phyloP scores from a whole-genome alignment of 306 rosid species.

The Echinosophora koreensis region DNA sequence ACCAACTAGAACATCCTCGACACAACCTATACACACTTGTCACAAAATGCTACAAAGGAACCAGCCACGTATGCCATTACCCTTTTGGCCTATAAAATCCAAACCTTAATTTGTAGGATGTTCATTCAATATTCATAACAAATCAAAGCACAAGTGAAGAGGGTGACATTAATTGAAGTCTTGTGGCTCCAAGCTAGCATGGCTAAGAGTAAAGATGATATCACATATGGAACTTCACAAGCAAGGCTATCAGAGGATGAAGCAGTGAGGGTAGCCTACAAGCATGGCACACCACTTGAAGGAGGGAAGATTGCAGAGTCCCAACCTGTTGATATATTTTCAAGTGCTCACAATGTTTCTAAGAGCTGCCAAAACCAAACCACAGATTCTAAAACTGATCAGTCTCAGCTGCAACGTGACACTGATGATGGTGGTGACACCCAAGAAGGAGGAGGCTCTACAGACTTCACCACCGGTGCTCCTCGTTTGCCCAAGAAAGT shows the following conservation, averaged over 20 bases:
- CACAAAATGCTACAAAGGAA: neutral
- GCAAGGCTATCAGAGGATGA: constrained; percentile 65
- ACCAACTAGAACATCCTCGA: neutral
- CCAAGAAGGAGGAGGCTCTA: constrained; percentile 32
- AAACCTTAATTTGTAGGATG: too few species aligned
- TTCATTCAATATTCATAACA: too few species aligned
- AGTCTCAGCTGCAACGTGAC: constrained; percentile 45
- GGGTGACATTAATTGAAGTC: neutral
- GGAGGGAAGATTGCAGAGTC: constrained; percentile 74
- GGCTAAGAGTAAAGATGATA: constrained; percentile 71
- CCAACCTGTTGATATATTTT: constrained; percentile 58
- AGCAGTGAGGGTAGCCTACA: constrained; percentile 58
- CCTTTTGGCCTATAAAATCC: neutral
- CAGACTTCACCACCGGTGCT: constrained; percentile 51
- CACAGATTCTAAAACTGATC: constrained; percentile 24
- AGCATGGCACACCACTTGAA: constrained; percentile 73
- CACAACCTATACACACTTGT: neutral
- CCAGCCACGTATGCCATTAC: neutral
- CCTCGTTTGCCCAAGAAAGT: constrained; percentile 50
- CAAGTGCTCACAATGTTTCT: constrained; percentile 52
- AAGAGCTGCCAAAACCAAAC: constrained; percentile 21
- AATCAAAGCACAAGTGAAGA: neutral
- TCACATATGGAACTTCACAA: constrained; percentile 63
- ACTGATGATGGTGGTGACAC: neutral
- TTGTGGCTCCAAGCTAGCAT: neutral